Conservation (phyloP, 495 filamentous ascomycete genomes). For the Cudoniella acicularis region DNA sequence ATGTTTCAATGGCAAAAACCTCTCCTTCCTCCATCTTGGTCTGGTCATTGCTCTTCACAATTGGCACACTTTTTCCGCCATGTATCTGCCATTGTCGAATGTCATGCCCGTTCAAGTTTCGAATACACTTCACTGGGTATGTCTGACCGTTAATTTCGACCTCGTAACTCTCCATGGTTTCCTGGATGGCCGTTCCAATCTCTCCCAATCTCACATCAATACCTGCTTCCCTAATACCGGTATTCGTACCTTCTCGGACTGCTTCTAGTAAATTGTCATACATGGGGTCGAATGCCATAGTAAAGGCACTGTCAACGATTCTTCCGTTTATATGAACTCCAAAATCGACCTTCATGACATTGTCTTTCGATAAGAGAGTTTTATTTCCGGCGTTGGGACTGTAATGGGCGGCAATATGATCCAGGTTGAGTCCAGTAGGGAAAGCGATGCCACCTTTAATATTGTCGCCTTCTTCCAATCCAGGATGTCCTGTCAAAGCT, state of each 20-base stretch:
- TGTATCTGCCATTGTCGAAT: constrained; percentile 86
- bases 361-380: constrained; percentile 70
- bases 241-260: constrained; percentile 83
- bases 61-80: constrained; percentile 84
- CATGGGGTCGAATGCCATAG: constrained; percentile 77
- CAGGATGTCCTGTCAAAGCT: constrained; percentile 71
- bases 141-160: constrained; percentile 72
- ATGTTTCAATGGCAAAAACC: constrained; percentile 90
- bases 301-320: constrained; percentile 93
- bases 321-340: constrained; percentile 87
- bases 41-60: constrained; percentile 73
- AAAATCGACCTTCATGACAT: constrained; percentile 93
- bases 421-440: constrained; percentile 80
- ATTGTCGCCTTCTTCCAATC: constrained; percentile 75
- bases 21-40: constrained; percentile 96
- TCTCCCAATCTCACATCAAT: constrained; percentile 77
- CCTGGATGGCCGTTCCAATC: constrained; percentile 75
- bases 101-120: constrained; percentile 86
- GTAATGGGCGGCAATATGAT: constrained; percentile 87
- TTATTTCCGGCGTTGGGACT: constrained; percentile 91
- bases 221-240: constrained; percentile 78
- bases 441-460: constrained; percentile 83
- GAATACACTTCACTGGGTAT: constrained; percentile 78
- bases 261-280: constrained; percentile 82
- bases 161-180: constrained; percentile 88